Evolutionary conservation across 2,329 filamentous ascomycete genomes (phyloP).

Genomic region (Neonectria hederae): DNA sequence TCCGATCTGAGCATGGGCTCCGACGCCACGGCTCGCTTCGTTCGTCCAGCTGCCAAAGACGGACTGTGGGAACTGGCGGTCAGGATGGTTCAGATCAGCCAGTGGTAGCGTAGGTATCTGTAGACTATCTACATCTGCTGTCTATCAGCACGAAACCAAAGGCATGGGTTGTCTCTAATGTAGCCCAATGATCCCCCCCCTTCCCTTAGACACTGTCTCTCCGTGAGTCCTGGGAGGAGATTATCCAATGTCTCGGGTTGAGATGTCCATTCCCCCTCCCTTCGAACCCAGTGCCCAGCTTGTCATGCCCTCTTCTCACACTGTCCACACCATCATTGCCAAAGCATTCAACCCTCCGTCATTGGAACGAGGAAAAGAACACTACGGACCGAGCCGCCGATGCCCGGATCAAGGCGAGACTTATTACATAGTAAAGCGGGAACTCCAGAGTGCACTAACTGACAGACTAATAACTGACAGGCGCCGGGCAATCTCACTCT

Average conservation of each 20-base stretch:
- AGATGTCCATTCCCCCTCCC: not conserved
- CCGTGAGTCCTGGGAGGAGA: not conserved
- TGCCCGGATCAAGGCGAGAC: not conserved
- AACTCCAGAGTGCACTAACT: not conserved
- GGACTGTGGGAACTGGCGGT: not conserved
- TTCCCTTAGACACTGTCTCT: not conserved
- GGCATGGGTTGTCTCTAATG: not conserved
- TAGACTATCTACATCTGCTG: not conserved
- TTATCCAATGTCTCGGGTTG: not conserved
- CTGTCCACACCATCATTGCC: not conserved
- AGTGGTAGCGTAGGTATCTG: not conserved
- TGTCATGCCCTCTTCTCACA: not conserved
- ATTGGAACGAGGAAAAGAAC: slow-evolving; percentile 3
- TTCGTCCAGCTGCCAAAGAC: not conserved
- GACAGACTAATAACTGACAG: not conserved
- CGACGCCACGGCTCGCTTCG: not conserved
- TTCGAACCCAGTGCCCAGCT: not conserved
- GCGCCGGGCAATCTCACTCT: not conserved
- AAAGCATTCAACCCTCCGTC: not conserved
- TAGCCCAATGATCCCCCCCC: not conserved
- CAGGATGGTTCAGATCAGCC: not conserved
- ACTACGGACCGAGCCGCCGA: slow-evolving; percentile 25
- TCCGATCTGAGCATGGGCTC: not conserved
- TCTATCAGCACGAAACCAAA: not conserved
- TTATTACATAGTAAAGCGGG: no score